Evolutionary conservation across 768 basidiomycete genomes (phyloP).

Genomic region (Suillus bovinus): DNA sequence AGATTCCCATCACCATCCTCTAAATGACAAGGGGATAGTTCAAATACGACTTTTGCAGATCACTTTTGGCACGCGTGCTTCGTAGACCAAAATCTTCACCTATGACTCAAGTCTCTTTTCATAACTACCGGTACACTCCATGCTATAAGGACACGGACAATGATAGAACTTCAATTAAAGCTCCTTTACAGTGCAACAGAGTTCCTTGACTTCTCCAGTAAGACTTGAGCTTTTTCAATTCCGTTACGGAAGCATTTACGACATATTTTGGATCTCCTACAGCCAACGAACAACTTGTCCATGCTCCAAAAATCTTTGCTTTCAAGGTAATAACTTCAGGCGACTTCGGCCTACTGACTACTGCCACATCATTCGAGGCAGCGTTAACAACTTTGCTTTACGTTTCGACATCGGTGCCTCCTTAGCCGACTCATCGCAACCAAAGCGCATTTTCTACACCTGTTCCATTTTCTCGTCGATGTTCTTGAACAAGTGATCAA

Average conservation of each 20-base stretch:
- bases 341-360: slow-evolving; percentile 58
- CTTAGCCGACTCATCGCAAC: slow-evolving; percentile 51
- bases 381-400: slow-evolving; percentile 51
- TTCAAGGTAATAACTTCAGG: slow-evolving; percentile 74
- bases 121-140: not conserved
- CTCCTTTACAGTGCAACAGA: not conserved
- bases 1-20: slow-evolving; percentile 13
- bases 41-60: not conserved
- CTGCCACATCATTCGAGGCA: slow-evolving; percentile 34
- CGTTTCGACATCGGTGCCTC: slow-evolving; percentile 46
- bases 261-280: slow-evolving; percentile 57
- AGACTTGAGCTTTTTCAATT: slow-evolving; percentile 63
- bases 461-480: slow-evolving; percentile 92
- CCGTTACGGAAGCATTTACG: slow-evolving; percentile 50
- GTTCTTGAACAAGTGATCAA: slow-evolving; percentile 89
- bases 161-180: not conserved
- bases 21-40: not conserved
- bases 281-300: slow-evolving; percentile 71
- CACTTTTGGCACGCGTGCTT: not conserved
- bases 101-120: not conserved
- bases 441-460: slow-evolving; percentile 77
- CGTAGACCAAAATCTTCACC: not conserved
- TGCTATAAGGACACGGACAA: not conserved
- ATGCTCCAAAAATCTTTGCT: slow-evolving; percentile 71
- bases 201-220: slow-evolving; percentile 14